Conservation (phyloP, 2,329 filamentous ascomycete species). For the Aspergillus brunneoviolaceus region DNA sequence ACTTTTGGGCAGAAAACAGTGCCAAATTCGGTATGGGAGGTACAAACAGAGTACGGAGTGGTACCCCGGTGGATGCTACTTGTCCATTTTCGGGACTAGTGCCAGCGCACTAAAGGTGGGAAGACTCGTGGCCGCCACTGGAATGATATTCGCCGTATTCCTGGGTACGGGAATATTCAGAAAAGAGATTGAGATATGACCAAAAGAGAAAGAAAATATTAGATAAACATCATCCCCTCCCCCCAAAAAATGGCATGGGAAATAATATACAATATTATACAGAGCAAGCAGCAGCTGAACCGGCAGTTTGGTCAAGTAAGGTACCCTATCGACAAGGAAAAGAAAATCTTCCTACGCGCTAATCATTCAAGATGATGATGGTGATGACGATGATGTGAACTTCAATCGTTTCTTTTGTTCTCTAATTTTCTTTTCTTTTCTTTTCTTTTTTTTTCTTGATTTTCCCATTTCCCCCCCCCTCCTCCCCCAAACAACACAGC, state of each 20-base stretch:
- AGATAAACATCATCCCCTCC: neutral
- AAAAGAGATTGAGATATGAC: neutral
- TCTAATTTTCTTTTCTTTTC: neutral
- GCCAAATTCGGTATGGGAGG: constrained; percentile 13
- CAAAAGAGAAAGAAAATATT: neutral
- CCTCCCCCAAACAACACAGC: neutral
- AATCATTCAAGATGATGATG: too few species aligned
- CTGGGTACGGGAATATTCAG: constrained; percentile 8
- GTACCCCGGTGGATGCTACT: constrained; percentile 6
- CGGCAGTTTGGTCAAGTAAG: too few species aligned
- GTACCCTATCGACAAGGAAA: too few species aligned
- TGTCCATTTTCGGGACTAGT: constrained; percentile 9
- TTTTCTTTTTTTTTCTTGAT: too few species aligned
- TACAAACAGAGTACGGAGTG: constrained; percentile 10
- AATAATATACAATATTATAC: too few species aligned
- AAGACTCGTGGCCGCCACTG: constrained; percentile 28
- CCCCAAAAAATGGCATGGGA: neutral
- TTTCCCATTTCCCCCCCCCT: too few species aligned
- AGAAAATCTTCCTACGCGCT: too few species aligned
- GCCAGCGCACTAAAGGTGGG: constrained; percentile 17
- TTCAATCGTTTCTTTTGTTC: too few species aligned
- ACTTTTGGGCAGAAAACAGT: constrained; percentile 14
- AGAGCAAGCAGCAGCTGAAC: too few species aligned
- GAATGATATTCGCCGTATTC: constrained; percentile 16
- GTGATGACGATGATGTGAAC: too few species aligned